Base-by-base conservation (phyloP, 805 yeast species). In the Saturnispora galanensis region DNA sequence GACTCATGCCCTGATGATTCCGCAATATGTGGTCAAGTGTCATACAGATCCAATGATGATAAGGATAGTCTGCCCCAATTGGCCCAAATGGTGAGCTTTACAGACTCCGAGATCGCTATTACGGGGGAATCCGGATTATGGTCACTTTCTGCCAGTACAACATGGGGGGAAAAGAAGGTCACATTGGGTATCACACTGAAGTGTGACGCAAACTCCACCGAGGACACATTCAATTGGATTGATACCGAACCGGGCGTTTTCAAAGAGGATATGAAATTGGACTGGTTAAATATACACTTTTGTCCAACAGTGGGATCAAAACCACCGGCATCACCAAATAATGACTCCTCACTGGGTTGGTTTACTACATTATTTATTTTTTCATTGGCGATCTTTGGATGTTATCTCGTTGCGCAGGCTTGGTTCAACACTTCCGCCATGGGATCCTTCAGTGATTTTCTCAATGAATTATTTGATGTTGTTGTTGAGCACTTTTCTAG, bases 331-430 rank as follows among this genome's bases (percentile, higher is more conserved):
- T 34, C 55, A 58, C 10, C 28, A 15, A 8, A 48, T 16, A 46
- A 52, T 4, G 64, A 60, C n/a, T 32, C 37, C 55, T 77, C 80
- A 47, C 79, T 90, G 81, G 93, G 95, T 43, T 76, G 89, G 73
- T 76, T 89, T 58, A 76, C 88, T 2, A 85, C 90, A 80, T 56
- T 87, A 9, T 85, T 89, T 57, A 79, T 89, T 52, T 64, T 88
- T 48, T 63, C 81, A 51, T 84, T 85, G 13, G 62, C 90, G 31
- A 73, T 74, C 38, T 71, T 84, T 53, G 79, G 87, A 38, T 77
- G 78, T 35, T 89, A 85, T 61, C 74, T 83, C 18, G 74, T 81
- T 43, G 79, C 79, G 21, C 81, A 81, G 31, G 84, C 88, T 1
- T 83, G 88, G 85, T 70, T 81, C 51, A 77, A 81, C 60, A 52